Conservation (phyloP, 73 alveolate genomes). For the Paramecium biaurelia region DNA sequence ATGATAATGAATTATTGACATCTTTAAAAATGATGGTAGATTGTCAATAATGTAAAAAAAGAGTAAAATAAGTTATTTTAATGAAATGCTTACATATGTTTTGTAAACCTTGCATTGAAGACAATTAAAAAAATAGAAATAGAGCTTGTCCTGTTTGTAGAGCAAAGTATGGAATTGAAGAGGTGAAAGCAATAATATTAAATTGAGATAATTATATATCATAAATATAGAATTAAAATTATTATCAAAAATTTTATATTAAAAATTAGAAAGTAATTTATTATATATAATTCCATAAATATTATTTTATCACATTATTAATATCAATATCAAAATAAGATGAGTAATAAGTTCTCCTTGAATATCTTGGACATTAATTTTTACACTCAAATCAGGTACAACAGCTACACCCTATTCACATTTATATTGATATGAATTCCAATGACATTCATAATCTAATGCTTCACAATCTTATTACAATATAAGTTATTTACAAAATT, state of each 20-base stretch:
- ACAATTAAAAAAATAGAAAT: slow-evolving; percentile 24
- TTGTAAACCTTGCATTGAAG: slow-evolving; percentile 26
- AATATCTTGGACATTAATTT: not conserved
- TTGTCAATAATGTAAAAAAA: slow-evolving; percentile 40
- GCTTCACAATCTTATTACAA: slow-evolving; percentile 35
- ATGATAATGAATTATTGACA: not conserved
- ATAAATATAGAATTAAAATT: not conserved
- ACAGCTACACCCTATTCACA: not conserved
- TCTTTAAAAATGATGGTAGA: slow-evolving; percentile 28
- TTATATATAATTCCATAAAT: not conserved
- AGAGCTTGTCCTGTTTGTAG: slow-evolving; percentile 53
- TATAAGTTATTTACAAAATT: not conserved
- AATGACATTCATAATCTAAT: slow-evolving; percentile 42
- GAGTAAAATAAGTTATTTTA: not conserved
- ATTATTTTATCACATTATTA: not conserved
- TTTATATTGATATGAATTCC: not conserved
- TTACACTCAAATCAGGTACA: not conserved
- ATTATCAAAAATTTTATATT: too few species aligned
- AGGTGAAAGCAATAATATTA: not conserved
- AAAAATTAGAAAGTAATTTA: too few species aligned
- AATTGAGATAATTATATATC: not conserved
- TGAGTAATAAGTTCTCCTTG: not conserved
- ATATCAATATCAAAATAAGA: not conserved
- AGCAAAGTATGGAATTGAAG: slow-evolving; percentile 22
- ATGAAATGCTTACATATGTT: slow-evolving; percentile 47